phyloP scores from a whole-genome alignment of 2,329 filamentous ascomycete species.

The Epichloe elymi region DNA sequence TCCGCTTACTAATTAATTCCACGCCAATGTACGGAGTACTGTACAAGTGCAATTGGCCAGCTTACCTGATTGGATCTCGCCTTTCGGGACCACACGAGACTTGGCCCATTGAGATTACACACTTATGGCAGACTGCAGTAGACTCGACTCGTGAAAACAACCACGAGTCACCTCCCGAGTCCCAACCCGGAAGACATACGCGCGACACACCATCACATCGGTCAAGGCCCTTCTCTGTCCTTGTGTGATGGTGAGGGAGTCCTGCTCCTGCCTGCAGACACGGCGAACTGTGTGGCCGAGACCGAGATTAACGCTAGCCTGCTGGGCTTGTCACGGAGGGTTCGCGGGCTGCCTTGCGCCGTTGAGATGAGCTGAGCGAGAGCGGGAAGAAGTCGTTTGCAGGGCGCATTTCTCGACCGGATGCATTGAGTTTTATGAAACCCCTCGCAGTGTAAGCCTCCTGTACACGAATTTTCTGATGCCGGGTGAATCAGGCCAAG shows the following conservation, averaged over 20 bases:
- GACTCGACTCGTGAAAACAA: not conserved
- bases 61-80: too few relatives aligned
- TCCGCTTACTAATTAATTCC: too few relatives aligned
- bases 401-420: too few relatives aligned
- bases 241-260: not conserved
- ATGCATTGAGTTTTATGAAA: too few relatives aligned
- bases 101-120: conserved; percentile 1
- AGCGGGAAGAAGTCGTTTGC: not conserved
- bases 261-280: not conserved
- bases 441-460: too few relatives aligned
- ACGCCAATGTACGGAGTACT: too few relatives aligned
- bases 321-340: conserved; percentile 1
- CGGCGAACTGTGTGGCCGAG: not conserved
- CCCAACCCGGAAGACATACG: too few relatives aligned
- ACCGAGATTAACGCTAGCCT: not conserved
- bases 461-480: too few relatives aligned
- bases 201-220: conserved; percentile 2
- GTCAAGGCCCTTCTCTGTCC: not conserved
- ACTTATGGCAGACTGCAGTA: not conserved
- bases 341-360: not conserved
- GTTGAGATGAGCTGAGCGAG: not conserved
- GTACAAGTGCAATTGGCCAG: too few relatives aligned
- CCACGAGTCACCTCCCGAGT: not conserved
- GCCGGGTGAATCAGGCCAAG: too few relatives aligned
- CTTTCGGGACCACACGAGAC: not conserved